These are phyloP conservation scores for Ceratorhiza oryzae-sativae DNA, from an alignment of 1,284 basidiomycete genomes.

Conservation along the genomic window DNA sequence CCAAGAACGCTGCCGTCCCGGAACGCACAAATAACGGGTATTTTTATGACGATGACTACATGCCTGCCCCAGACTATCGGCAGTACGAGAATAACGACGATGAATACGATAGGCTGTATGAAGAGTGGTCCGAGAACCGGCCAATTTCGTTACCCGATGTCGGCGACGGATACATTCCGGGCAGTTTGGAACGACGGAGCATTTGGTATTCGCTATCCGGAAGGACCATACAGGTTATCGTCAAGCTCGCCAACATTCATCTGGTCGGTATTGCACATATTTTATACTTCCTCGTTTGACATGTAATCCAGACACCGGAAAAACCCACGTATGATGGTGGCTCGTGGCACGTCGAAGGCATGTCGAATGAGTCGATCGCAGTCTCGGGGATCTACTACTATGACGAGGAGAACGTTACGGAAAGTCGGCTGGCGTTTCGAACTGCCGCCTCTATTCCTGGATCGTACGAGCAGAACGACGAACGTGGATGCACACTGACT, in stretches of 20 bases:
- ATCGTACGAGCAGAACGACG: constrained; percentile 1
- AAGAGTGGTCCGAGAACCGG: constrained; percentile 20
- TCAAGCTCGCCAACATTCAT: constrained; percentile 60
- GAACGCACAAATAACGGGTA: background rate
- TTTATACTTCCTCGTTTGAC: background rate
- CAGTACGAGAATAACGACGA: background rate
- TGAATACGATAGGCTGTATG: constrained; percentile 1
- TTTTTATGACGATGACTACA: background rate
- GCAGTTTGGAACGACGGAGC: constrained; percentile 40
- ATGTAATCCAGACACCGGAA: constrained; percentile 52
- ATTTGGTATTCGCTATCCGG: constrained; percentile 44
- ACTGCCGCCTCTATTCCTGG: background rate
- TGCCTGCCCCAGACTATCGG: background rate
- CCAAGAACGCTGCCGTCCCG: constrained; percentile 1
- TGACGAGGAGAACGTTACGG: constrained; percentile 42
- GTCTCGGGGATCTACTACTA: constrained; percentile 55
- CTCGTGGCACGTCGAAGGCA: constrained; percentile 53
- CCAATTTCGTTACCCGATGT: constrained; percentile 43
- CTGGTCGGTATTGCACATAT: constrained; percentile 43
- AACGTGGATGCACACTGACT: background rate
- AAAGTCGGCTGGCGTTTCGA: constrained; percentile 29
- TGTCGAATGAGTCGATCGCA: constrained; percentile 58
- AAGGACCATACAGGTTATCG: constrained; percentile 56
- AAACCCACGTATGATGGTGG: constrained; percentile 50
- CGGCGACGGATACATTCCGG: constrained; percentile 36